Evolutionary conservation across 2,329 filamentous ascomycete species (phyloP).

Genomic region (Cladosporium cucumerinum): DNA sequence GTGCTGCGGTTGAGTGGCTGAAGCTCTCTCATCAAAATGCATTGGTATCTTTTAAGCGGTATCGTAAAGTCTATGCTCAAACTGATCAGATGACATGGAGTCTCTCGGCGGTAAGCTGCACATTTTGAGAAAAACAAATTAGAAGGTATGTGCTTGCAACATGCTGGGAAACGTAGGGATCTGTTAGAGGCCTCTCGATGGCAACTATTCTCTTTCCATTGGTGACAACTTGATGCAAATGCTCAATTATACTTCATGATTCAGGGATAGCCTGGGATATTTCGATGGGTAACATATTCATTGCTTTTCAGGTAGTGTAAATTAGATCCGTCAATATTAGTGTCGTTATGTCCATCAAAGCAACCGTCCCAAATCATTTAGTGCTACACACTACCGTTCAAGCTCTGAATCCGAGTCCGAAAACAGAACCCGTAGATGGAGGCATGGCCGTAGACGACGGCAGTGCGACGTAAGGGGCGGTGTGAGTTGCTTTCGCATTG

Average conservation of each 20-base stretch:
- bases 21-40: too few relatives aligned
- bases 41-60: too few relatives aligned
- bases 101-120: too few relatives aligned
- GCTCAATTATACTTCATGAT: background rate
- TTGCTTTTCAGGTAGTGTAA: background rate
- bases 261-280: background rate
- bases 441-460: conserved; percentile 24
- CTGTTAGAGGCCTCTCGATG: background rate
- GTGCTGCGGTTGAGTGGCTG: too few relatives aligned
- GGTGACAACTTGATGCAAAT: background rate
- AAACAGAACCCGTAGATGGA: background rate
- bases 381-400: background rate
- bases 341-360: background rate
- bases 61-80: too few relatives aligned
- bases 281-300: background rate
- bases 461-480: conserved; percentile 37
- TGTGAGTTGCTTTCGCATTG: conserved; percentile 39
- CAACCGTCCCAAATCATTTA: background rate
- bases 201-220: background rate
- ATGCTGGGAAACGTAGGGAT: too few relatives aligned
- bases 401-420: conserved; percentile 2
- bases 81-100: too few relatives aligned
- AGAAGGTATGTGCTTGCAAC: too few relatives aligned
- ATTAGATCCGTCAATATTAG: background rate
- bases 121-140: too few relatives aligned